Percentiles rank a stretch among this genome's conserved stretches.
phyloP scores from a whole-genome alignment of 2,329 filamentous ascomycete species.

The Diaporthe ilicicola region DNA sequence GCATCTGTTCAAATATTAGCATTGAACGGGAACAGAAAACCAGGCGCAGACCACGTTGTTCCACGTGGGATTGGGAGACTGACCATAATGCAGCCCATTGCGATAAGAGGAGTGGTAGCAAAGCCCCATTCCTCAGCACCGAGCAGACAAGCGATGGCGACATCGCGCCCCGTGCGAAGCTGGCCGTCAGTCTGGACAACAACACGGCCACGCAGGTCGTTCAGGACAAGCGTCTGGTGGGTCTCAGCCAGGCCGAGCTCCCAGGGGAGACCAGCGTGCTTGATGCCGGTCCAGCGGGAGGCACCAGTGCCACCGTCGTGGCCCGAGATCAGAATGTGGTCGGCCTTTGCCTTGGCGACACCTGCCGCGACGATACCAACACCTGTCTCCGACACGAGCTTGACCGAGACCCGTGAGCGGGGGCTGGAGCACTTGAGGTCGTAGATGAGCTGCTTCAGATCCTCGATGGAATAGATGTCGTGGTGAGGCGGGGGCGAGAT shows the following conservation, averaged over 20 bases:
- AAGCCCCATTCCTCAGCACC: constrained; percentile 99
- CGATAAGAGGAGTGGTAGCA: constrained; percentile 91
- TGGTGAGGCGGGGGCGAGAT: constrained; percentile 97
- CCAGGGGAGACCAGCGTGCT: constrained; percentile 96
- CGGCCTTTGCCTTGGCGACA: constrained; percentile 96
- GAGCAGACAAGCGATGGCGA: constrained; percentile 92
- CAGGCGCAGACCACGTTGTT: no score
- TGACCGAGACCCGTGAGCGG: constrained; percentile 90
- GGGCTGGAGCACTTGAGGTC: constrained; percentile 97
- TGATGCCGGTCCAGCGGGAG: constrained; percentile 98
- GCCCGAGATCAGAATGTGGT: constrained; percentile 95
- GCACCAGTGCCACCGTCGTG: constrained; percentile 97
- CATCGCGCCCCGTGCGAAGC: constrained; percentile 88
- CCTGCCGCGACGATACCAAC: constrained; percentile 97
- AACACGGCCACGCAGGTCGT: constrained; percentile 93
- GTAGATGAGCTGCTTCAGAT: constrained; percentile 97
- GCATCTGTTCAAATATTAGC: no score
- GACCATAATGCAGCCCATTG: constrained; percentile 98
- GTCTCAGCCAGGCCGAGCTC: constrained; percentile 96
- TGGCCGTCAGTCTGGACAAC: constrained; percentile 97
- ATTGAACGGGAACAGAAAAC: no score
- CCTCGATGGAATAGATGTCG: constrained; percentile 98
- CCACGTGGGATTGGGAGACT: no score
- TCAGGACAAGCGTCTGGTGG: constrained; percentile 94
- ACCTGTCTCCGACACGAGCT: constrained; percentile 96